Conservation (phyloP, 2,329 filamentous ascomycete species). For the Talaromyces marneffei region DNA sequence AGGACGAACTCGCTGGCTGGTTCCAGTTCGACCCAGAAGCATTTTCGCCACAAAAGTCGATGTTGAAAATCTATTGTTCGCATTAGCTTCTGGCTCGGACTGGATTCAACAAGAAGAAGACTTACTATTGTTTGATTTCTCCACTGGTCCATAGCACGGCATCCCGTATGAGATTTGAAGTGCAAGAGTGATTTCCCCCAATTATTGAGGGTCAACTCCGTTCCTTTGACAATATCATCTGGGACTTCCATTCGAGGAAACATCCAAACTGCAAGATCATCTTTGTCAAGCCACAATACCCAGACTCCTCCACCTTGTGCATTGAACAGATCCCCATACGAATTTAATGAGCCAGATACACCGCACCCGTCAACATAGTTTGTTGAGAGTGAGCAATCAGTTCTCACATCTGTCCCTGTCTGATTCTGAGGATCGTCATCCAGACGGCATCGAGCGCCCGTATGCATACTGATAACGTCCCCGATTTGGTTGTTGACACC, state of each 20-base stretch:
- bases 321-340: conserved; percentile 68
- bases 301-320: conserved; percentile 63
- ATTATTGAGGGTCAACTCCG: conserved; percentile 55
- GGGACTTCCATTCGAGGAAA: conserved; percentile 67
- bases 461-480: conserved; percentile 64
- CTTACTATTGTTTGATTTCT: conserved; percentile 60
- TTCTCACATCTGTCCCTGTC: conserved; percentile 43
- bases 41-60: conserved; percentile 83
- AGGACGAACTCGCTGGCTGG: conserved; percentile 46
- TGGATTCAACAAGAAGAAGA: background rate
- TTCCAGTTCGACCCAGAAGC: conserved; percentile 54
- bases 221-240: conserved; percentile 50
- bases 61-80: conserved; percentile 53
- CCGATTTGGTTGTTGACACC: conserved; percentile 60
- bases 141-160: conserved; percentile 67
- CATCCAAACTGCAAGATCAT: conserved; percentile 72
- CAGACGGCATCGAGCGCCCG: conserved; percentile 52
- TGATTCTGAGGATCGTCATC: conserved; percentile 47
- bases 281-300: conserved; percentile 67
- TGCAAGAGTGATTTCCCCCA: conserved; percentile 60
- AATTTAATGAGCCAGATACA: conserved; percentile 46
- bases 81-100: conserved; percentile 3
- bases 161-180: conserved; percentile 54
- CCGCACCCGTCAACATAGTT: conserved; percentile 54
- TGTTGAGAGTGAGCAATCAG: conserved; percentile 53